Conservation (phyloP, 2,329 filamentous ascomycete genomes). For the Bipolaris sorokiniana region DNA sequence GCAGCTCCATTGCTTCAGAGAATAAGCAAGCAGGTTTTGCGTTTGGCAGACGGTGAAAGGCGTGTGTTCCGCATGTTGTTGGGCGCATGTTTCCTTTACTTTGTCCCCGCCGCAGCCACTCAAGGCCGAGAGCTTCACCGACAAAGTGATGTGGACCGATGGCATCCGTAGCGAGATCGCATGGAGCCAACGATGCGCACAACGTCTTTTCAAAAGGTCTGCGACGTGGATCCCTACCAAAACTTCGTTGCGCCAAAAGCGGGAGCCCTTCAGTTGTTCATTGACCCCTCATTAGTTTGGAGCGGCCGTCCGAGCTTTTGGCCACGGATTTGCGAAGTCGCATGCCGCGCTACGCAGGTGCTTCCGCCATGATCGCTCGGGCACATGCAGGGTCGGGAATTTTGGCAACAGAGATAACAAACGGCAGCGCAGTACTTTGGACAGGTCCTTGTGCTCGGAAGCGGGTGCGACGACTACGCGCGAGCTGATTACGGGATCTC, state of each 20-base stretch:
- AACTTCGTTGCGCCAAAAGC: constrained; percentile 37
- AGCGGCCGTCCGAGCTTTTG: constrained; percentile 31
- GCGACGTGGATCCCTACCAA: constrained; percentile 28
- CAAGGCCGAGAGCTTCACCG: constrained; percentile 41
- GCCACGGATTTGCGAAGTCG: constrained; percentile 32
- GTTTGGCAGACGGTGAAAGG: constrained; percentile 16
- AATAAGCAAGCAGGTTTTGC: constrained; percentile 10
- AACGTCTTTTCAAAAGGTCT: constrained; percentile 24
- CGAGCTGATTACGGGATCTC: constrained; percentile 15
- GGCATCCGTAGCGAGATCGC: constrained; percentile 35
- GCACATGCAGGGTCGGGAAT: constrained; percentile 38
- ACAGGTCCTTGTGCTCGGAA: constrained; percentile 2
- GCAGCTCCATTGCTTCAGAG: constrained; percentile 23
- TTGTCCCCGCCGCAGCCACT: constrained; percentile 34
- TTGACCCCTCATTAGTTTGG: constrained; percentile 37
- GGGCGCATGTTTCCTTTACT: constrained; percentile 32
- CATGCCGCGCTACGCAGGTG: constrained; percentile 40
- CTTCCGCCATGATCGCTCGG: constrained; percentile 33
- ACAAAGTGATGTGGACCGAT: constrained; percentile 35
- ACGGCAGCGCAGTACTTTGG: constrained; percentile 8
- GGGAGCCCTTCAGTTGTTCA: constrained; percentile 32
- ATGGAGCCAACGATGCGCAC: constrained; percentile 23
- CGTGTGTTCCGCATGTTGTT: constrained; percentile 15
- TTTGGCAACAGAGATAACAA: constrained; percentile 16
- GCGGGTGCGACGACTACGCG: constrained; percentile 9